Evolutionary conservation across 208 protist species (phyloP).

Genomic region (Crithidia expoeki): DNA sequence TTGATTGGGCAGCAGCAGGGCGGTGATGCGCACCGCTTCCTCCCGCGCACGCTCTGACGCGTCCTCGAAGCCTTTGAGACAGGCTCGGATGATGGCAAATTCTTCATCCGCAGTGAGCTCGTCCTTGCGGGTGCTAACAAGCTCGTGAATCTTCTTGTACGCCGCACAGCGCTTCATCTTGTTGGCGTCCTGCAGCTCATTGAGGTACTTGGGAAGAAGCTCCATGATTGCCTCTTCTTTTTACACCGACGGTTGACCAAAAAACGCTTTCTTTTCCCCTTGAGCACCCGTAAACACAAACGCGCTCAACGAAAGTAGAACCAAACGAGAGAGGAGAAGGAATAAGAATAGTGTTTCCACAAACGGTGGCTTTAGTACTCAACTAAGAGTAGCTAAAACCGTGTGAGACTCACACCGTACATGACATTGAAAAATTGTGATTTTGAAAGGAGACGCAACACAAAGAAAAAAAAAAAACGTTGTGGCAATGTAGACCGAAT

Average conservation of each 20-base stretch:
- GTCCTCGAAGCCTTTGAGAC: slow-evolving; percentile 81
- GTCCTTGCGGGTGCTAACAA: slow-evolving; percentile 23
- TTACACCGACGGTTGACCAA: too few species aligned
- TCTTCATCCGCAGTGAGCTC: slow-evolving; percentile 30
- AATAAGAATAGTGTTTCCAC: too few species aligned
- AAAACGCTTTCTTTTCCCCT: not conserved
- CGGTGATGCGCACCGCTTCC: slow-evolving; percentile 64
- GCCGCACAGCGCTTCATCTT: slow-evolving; percentile 69
- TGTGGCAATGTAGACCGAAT: too few species aligned
- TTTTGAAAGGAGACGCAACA: too few species aligned
- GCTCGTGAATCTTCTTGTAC: slow-evolving; percentile 63
- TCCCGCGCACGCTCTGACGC: slow-evolving; percentile 77
- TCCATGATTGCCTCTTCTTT: slow-evolving; percentile 50
- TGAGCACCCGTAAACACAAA: not conserved
- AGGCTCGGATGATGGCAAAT: slow-evolving; percentile 67
- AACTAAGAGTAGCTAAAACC: too few species aligned
- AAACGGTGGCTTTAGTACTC: too few species aligned
- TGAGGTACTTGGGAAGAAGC: slow-evolving; percentile 69
- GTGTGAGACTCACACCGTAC: too few species aligned
- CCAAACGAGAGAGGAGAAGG: too few species aligned
- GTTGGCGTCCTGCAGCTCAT: slow-evolving; percentile 73
- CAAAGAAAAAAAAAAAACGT: too few species aligned
- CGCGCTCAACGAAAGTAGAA: too few species aligned
- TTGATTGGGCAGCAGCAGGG: slow-evolving; percentile 43
- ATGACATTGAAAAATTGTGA: too few species aligned